Conservation (phyloP, 441 rosid genomes). For the Corymbia citriodora region DNA sequence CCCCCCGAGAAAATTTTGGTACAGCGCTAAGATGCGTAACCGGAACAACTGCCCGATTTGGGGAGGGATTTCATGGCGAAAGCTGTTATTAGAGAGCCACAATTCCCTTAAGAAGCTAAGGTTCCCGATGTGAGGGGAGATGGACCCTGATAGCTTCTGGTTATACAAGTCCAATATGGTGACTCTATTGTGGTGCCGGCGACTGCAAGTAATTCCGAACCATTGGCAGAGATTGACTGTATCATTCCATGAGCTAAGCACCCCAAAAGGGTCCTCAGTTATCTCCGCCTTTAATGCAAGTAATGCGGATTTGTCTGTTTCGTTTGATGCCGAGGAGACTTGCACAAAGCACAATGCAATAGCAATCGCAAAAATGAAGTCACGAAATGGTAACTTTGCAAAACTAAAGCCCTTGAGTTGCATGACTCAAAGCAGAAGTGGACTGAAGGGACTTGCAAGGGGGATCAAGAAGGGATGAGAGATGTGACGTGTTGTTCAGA, state of each 20-base stretch:
- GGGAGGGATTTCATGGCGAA: not conserved
- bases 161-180: fast-evolving
- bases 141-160: not conserved
- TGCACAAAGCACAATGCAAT: fast-evolving
- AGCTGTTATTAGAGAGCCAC: fast-evolving
- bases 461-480: not conserved
- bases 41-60: fast-evolving
- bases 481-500: not conserved
- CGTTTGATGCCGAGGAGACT: not conserved
- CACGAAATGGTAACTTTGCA: not conserved
- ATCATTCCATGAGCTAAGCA: not conserved
- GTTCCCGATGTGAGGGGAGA: not conserved
- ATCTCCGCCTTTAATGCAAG: not conserved
- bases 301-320: not conserved
- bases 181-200: not conserved
- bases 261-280: not conserved
- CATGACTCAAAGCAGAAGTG: not conserved
- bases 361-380: fast-evolving
- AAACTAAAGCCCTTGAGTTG: fast-evolving
- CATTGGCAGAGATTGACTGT: not conserved
- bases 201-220: fast-evolving
- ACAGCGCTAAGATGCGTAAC: fast-evolving
- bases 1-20: fast-evolving
- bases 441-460: fast-evolving
- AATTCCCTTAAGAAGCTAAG: not conserved